A percentile compares a stretch with the other conserved stretches of the same genome.
These are phyloP conservation scores for Yamadazyma mexicana DNA, from an alignment of 1,139 yeast species.

Conservation along the genomic window DNA sequence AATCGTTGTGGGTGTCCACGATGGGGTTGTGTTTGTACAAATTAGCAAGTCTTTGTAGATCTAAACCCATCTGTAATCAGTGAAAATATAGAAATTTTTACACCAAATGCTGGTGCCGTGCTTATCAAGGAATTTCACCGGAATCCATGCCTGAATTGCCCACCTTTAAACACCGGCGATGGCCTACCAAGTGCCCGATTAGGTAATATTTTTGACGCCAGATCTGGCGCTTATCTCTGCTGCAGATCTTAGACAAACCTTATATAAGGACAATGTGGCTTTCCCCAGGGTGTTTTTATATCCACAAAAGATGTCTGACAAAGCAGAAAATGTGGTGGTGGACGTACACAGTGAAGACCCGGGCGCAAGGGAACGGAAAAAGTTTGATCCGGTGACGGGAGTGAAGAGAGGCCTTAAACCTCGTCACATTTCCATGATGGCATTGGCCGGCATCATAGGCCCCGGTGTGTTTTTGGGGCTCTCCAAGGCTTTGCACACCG, in stretches of 20 bases:
- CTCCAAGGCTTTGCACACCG: constrained; percentile 40
- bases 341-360: neutral
- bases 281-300: too few species aligned
- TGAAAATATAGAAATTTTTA: neutral
- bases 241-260: neutral
- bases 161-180: too few species aligned
- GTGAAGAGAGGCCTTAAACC: constrained; percentile 31
- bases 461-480: constrained; percentile 39
- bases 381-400: constrained; percentile 17
- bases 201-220: neutral
- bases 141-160: too few species aligned
- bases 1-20: constrained; percentile 51
- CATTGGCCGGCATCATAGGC: constrained; percentile 84
- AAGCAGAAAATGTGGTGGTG: neutral
- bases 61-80: neutral
- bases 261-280: too few species aligned
- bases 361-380: constrained; percentile 5
- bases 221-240: neutral
- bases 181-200: too few species aligned
- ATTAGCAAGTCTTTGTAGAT: neutral
- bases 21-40: constrained; percentile 25
- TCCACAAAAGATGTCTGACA: neutral
- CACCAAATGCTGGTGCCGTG: too few species aligned
- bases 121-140: too few species aligned
- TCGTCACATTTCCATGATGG: constrained; percentile 58